Percentiles rank a stretch among this genome's conserved stretches.
Conservation (phyloP, 306 rosid species). For the Acacia acuminata region DNA sequence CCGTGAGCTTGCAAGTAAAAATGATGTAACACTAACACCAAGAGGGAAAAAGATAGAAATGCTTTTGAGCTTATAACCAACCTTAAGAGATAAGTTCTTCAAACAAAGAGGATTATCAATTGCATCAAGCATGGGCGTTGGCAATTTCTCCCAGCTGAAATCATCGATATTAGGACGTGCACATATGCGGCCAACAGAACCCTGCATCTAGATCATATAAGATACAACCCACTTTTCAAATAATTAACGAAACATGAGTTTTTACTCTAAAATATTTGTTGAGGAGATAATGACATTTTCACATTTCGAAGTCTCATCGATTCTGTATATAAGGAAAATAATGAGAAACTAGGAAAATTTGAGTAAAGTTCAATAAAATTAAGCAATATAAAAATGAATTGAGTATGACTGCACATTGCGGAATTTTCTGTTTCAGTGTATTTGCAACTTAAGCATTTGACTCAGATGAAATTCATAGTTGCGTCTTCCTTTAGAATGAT, state of each 20-base stretch:
- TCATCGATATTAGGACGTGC: slow-evolving; percentile 61
- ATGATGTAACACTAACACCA: slow-evolving; percentile 22
- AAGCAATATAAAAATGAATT: background rate
- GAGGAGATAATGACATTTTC: slow-evolving; percentile 9
- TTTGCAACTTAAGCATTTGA: background rate
- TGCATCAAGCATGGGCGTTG: slow-evolving; percentile 85
- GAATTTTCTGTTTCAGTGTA: background rate
- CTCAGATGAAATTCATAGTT: background rate
- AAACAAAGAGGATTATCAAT: slow-evolving; percentile 80
- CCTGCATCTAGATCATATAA: slow-evolving; percentile 52
- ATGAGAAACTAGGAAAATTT: background rate
- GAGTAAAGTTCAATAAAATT: background rate
- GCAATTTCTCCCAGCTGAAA: slow-evolving; percentile 60
- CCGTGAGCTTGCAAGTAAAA: slow-evolving; percentile 16
- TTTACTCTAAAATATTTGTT: background rate
- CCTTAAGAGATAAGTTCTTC: slow-evolving; percentile 81
- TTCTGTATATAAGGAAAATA: background rate
- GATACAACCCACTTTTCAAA: slow-evolving; percentile 19
- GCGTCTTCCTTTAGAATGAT: background rate
- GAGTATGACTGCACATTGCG: background rate
- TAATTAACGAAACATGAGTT: slow-evolving; percentile 14
- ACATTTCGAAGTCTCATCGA: background rate
- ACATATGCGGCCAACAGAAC: slow-evolving; percentile 41
- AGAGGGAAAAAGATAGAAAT: slow-evolving; percentile 6
- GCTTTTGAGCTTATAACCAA: slow-evolving; percentile 33